Conservation (phyloP, 441 rosid genomes). For the Macaranga tanarius region DNA sequence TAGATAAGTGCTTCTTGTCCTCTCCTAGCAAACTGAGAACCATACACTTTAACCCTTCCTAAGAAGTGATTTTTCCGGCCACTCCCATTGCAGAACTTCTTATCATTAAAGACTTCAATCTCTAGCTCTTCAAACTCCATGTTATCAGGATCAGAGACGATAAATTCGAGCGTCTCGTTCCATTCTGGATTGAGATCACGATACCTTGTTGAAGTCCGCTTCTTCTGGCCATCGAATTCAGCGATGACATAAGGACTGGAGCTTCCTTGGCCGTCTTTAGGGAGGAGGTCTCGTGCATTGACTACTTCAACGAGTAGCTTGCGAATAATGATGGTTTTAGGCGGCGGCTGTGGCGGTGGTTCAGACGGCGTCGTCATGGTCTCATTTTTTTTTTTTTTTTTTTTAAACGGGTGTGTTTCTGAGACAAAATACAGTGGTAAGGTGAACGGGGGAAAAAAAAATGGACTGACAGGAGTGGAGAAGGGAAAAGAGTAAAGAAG, state of each 20-base stretch:
- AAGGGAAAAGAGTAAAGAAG: background rate
- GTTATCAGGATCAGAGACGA: conserved; percentile 67
- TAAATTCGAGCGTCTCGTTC: conserved; percentile 80
- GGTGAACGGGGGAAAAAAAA: background rate
- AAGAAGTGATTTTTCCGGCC: conserved; percentile 88
- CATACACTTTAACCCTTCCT: conserved; percentile 81
- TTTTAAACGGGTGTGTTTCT: background rate
- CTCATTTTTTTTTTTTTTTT: conserved; percentile 34
- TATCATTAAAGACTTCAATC: conserved; percentile 79
- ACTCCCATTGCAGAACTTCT: conserved; percentile 64
- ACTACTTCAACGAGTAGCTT: conserved; percentile 64
- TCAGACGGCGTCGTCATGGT: conserved; percentile 55
- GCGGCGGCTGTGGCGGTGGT: conserved; percentile 37
- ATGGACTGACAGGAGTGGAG: background rate
- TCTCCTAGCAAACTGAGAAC: conserved; percentile 61
- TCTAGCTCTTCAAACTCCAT: conserved; percentile 80
- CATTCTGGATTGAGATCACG: conserved; percentile 85
- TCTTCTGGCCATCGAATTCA: conserved; percentile 78
- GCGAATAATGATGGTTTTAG: conserved; percentile 32
- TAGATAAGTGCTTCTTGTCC: conserved; percentile 81
- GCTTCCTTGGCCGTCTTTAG: conserved; percentile 93
- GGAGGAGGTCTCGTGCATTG: conserved; percentile 79
- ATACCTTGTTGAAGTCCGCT: conserved; percentile 62
- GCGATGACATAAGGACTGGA: conserved; percentile 82
- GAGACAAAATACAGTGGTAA: background rate